Evolutionary conservation across 2,329 filamentous ascomycete species (phyloP).

Genomic region (Aspergillus spinulosporus): DNA sequence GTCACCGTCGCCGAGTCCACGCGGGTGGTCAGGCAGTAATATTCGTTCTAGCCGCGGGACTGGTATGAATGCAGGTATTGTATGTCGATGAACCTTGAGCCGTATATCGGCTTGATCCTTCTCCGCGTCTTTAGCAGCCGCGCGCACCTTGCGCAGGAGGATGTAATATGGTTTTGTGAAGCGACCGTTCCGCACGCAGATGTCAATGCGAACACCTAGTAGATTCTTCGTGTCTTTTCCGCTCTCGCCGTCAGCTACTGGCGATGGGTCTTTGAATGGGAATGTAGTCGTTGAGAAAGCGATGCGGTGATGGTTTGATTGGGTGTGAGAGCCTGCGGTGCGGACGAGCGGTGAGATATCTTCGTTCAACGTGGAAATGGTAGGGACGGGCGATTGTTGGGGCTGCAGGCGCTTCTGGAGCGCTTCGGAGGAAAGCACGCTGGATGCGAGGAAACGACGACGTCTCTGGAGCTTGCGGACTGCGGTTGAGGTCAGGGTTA

Average conservation of each 20-base stretch:
- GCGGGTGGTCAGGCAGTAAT: slow-evolving; percentile 29
- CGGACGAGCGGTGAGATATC: slow-evolving; percentile 36
- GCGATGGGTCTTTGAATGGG: slow-evolving; percentile 48
- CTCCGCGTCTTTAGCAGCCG: slow-evolving; percentile 1
- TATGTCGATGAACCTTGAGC: slow-evolving; percentile 44
- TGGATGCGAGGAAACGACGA: slow-evolving; percentile 42
- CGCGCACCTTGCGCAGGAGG: slow-evolving; percentile 36
- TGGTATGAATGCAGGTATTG: slow-evolving; percentile 48
- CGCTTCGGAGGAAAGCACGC: slow-evolving; percentile 42
- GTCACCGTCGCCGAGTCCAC: slow-evolving; percentile 16
- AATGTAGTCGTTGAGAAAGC: slow-evolving; percentile 49
- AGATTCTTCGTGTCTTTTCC: slow-evolving; percentile 26
- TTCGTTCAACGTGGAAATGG: slow-evolving; percentile 18
- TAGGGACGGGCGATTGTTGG: background rate
- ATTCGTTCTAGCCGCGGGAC: slow-evolving; percentile 38
- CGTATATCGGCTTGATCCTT: slow-evolving; percentile 24
- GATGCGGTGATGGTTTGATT: slow-evolving; percentile 46
- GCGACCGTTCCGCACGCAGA: slow-evolving; percentile 40
- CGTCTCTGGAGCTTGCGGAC: slow-evolving; percentile 42
- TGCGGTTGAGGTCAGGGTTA: slow-evolving; percentile 23
- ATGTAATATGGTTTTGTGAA: slow-evolving; percentile 48
- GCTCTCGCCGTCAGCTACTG: slow-evolving; percentile 23
- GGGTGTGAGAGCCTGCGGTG: slow-evolving; percentile 33
- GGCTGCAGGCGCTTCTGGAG: slow-evolving; percentile 32
- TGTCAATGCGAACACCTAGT: slow-evolving; percentile 45